phyloP scores from a whole-genome alignment of 2,329 filamentous ascomycete species.

The Epichloe sibirici region DNA sequence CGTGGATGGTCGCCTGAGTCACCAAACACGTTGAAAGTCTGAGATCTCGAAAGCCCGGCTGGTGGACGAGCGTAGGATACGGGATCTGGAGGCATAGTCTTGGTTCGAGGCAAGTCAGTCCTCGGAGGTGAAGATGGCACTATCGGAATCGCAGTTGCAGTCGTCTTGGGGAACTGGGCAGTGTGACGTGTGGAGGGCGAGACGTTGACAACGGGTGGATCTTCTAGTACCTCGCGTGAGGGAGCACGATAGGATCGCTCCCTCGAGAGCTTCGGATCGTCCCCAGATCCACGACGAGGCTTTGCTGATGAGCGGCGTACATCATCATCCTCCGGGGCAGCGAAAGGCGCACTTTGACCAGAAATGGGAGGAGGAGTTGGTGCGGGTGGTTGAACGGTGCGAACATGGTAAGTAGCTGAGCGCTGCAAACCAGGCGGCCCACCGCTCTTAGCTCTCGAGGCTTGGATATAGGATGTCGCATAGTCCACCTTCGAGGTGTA shows the following conservation, averaged over 20 bases:
- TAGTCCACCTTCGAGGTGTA: conserved; percentile 12
- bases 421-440: conserved; percentile 9
- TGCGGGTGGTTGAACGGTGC: conserved; percentile 18
- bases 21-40: conserved; percentile 20
- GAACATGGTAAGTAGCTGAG: conserved; percentile 12
- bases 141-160: conserved; percentile 14
- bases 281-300: conserved; percentile 22
- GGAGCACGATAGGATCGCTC: conserved; percentile 21
- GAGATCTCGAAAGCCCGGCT: conserved; percentile 18
- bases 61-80: conserved; percentile 15
- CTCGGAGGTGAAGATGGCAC: conserved; percentile 22
- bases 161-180: conserved; percentile 13
- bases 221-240: conserved; percentile 21
- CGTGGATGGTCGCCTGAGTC: conserved; percentile 17
- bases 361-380: conserved; percentile 24
- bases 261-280: conserved; percentile 10
- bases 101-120: conserved; percentile 18
- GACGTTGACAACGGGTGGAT: conserved; percentile 16
- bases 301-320: conserved; percentile 21
- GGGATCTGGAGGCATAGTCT: conserved; percentile 22
- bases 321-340: conserved; percentile 19
- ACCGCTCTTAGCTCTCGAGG: conserved; percentile 15
- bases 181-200: conserved; percentile 20
- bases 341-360: conserved; percentile 15
- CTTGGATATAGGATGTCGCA: conserved; percentile 20